A percentile compares a stretch with the other conserved stretches of the same genome.
These are phyloP conservation scores for Nevesoporus exiguus DNA, from an alignment of 768 basidiomycete species.

Conservation along the genomic window DNA sequence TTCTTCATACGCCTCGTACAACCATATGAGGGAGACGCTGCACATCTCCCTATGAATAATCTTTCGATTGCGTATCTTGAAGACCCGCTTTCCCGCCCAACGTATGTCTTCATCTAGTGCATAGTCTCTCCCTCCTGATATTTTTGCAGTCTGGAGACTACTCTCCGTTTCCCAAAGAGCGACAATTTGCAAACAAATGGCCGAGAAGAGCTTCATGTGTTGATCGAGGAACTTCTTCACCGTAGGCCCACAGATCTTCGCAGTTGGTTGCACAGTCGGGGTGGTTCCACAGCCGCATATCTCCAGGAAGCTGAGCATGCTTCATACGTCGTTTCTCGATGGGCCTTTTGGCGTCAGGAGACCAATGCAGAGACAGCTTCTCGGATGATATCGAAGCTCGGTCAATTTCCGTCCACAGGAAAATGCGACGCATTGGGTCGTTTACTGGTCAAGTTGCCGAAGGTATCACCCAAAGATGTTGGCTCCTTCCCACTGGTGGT, in stretches of 20 bases:
- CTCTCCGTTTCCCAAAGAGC: background rate
- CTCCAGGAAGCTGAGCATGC: background rate
- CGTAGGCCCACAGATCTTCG: background rate
- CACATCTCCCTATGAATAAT: no score
- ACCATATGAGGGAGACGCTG: background rate
- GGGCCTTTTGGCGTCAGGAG: background rate
- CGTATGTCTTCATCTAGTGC: background rate
- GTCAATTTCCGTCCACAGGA: background rate
- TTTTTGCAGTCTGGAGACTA: background rate
- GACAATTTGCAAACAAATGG: background rate
- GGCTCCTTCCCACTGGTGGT: background rate
- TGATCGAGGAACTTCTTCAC: accelerated
- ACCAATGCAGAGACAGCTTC: background rate
- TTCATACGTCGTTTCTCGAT: background rate
- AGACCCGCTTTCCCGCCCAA: constrained; percentile 2
- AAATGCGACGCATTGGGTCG: constrained; percentile 6
- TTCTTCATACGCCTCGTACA: constrained; percentile 6
- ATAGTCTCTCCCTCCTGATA: background rate
- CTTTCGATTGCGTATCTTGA: background rate
- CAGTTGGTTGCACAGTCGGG: background rate
- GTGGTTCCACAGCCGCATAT: background rate
- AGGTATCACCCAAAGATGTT: background rate
- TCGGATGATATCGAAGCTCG: background rate
- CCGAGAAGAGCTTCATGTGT: background rate
- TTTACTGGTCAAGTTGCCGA: background rate